These are phyloP conservation scores for Chamaenerion angustifolium DNA, from an alignment of 345 rosid genomes.

Conservation along the genomic window DNA sequence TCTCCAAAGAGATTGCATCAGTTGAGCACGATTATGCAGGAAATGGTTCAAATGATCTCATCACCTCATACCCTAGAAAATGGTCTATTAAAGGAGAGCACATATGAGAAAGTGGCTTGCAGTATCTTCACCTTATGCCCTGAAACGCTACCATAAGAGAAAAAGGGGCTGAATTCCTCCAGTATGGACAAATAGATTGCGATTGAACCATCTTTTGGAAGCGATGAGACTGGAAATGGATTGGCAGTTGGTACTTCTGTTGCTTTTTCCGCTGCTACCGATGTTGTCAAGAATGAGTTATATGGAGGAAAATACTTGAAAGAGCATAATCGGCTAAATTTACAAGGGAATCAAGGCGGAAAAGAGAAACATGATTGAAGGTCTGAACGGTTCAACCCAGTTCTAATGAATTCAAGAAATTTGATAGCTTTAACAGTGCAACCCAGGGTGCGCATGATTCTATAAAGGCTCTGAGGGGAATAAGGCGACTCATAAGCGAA, in stretches of 20 bases:
- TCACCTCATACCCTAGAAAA: conserved; percentile 10
- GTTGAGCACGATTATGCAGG: conserved; percentile 21
- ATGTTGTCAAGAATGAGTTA: conserved; percentile 2
- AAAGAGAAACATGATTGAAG: not conserved
- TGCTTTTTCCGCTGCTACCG: conserved; percentile 3
- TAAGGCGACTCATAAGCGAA: conserved; percentile 22
- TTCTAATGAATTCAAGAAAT: conserved; percentile 35
- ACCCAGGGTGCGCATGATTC: conserved; percentile 38
- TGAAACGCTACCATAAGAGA: conserved; percentile 19
- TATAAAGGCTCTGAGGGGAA: conserved; percentile 23
- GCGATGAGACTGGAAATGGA: conserved; percentile 25
- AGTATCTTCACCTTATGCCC: conserved; percentile 10
- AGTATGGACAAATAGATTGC: conserved; percentile 19
- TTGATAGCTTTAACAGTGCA: conserved; percentile 38
- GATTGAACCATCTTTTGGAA: conserved; percentile 27
- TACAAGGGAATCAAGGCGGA: conserved; percentile 7
- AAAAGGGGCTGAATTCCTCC: conserved; percentile 17
- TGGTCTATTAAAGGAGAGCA: conserved; percentile 17
- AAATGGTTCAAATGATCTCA: conserved; percentile 19
- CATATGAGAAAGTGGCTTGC: conserved; percentile 16
- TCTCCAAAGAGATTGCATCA: conserved; percentile 29
- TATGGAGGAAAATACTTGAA: conserved; percentile 11
- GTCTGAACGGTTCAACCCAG: too few species aligned
- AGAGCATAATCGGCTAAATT: conserved; percentile 16
- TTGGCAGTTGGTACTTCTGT: conserved; percentile 6